Evolutionary conservation across 768 basidiomycete genomes (phyloP), one percentile per base, ranked within the genome.

Genomic region (Plicaturopsis crispa): DNA sequence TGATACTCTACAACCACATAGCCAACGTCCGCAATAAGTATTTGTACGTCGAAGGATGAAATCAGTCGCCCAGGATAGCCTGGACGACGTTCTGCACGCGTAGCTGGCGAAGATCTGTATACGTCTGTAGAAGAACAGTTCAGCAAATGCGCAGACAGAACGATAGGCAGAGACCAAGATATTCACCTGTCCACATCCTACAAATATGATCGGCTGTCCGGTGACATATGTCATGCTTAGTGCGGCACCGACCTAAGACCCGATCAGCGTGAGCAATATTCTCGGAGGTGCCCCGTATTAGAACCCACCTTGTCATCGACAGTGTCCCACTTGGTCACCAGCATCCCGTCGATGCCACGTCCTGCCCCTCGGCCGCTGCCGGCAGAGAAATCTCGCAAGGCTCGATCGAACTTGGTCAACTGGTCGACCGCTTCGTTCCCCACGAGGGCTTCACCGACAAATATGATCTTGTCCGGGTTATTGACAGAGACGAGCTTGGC

Each of bases 361-460:
- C 83, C 83, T 55, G 79, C 78, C 13, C 77, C 77, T 20, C 67
- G 61, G 7, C 75, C 74, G 11, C 53, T 38, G 28, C 56, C 61
- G 0, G 79, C 74, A 5, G 91, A 91, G 52, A 97, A 98, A 54
- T 99, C 92, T 17, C 84, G 80, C 42, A 99, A 60, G 1, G 93
- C 84, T 13, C 92, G 80, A 55, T 99, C 93, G 55, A 99, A 99
- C 61, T 98, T 98, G 38, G 83, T 84, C 38, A 98, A 65, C 50
- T 99, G 96, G 64, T 99, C 96, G 19, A 98, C 93, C 2, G 96
- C 96, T 60, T 99, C 96, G 57, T 99, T 99, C 5, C 96, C 96
- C 5, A 98, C 96, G 28, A 98, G 68, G 1, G 96, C 96, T 60
- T 99, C 96, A 36, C 96, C 96, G 31, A 99, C 96, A 49, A 99